Conservation (phyloP, 2,329 filamentous ascomycete species). For the Penicillium vulpinum region DNA sequence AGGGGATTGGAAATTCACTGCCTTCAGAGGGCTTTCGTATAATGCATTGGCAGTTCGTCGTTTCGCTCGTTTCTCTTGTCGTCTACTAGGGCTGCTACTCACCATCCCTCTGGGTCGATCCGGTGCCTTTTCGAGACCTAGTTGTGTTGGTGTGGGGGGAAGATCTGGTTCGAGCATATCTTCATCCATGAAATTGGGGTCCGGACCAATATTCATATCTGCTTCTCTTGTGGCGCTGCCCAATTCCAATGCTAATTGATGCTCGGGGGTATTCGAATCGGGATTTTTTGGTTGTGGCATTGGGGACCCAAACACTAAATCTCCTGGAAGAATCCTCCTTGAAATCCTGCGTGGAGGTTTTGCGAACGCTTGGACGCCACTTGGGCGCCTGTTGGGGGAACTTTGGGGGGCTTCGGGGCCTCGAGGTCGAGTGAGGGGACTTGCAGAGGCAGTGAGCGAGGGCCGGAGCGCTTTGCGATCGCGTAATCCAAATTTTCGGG, state of each 20-base stretch:
- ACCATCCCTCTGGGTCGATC: slow-evolving; percentile 33
- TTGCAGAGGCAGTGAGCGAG: slow-evolving; percentile 32
- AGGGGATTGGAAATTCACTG: slow-evolving; percentile 19
- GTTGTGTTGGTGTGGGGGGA: slow-evolving; percentile 51
- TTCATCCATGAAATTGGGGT: slow-evolving; percentile 24
- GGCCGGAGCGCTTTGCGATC: slow-evolving; percentile 41
- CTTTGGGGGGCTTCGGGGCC: slow-evolving; percentile 15
- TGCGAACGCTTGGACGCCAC: slow-evolving; percentile 37
- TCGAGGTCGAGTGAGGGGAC: slow-evolving; percentile 24
- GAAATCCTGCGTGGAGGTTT: slow-evolving; percentile 39
- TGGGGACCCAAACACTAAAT: slow-evolving; percentile 33
- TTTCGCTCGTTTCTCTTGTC: slow-evolving; percentile 29
- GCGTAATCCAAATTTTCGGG: slow-evolving; percentile 33
- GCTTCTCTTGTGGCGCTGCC: slow-evolving; percentile 31
- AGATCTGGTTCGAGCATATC: slow-evolving; percentile 62
- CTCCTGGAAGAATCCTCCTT: slow-evolving; percentile 32
- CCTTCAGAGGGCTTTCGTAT: slow-evolving; percentile 35
- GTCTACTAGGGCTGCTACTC: slow-evolving; percentile 42
- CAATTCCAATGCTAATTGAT: slow-evolving; percentile 35
- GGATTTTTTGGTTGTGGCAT: slow-evolving; percentile 10
- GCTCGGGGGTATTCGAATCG: slow-evolving; percentile 30
- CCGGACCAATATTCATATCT: slow-evolving; percentile 20
- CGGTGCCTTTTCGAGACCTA: slow-evolving; percentile 39
- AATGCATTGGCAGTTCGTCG: slow-evolving; percentile 23
- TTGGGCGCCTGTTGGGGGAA: slow-evolving; percentile 31